Percentiles rank a stretch among this genome's conserved stretches.
These are phyloP conservation scores for Acrasis kona DNA, from an alignment of 78 protist genomes.

Conservation along the genomic window DNA sequence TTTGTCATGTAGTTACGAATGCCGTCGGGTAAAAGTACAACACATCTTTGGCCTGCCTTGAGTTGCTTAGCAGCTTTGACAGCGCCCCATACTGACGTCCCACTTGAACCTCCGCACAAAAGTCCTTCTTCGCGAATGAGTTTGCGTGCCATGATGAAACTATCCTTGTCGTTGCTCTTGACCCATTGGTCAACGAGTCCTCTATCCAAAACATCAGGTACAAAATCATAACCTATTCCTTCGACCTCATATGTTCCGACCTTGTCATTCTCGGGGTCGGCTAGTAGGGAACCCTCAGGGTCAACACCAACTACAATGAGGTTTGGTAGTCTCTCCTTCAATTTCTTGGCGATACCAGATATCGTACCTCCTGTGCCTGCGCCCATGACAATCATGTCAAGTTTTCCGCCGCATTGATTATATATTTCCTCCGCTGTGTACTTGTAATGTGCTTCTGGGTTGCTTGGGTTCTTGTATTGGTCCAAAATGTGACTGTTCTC, in stretches of 20 bases:
- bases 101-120: conserved; percentile 64
- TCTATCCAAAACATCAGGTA: conserved; percentile 25
- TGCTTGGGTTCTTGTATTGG: conserved; percentile 78
- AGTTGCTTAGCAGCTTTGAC: conserved; percentile 55
- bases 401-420: conserved; percentile 58
- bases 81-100: conserved; percentile 72
- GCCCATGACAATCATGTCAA: conserved; percentile 77
- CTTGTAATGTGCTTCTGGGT: conserved; percentile 81
- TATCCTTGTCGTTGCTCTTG: conserved; percentile 64
- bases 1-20: conserved; percentile 86
- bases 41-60: conserved; percentile 46
- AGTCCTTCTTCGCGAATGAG: conserved; percentile 77
- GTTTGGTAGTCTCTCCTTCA: conserved; percentile 67
- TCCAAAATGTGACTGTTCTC: conserved; percentile 67
- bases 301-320: conserved; percentile 80
- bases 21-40: conserved; percentile 77
- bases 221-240: conserved; percentile 90
- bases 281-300: conserved; percentile 86
- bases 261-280: conserved; percentile 57
- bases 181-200: conserved; percentile 61
- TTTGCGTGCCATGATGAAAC: conserved; percentile 73
- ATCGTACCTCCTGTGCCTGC: conserved; percentile 98
- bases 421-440: conserved; percentile 86
- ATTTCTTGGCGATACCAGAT: conserved; percentile 73
- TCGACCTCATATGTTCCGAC: conserved; percentile 54